Base-by-base conservation (phyloP, 768 basidiomycete genomes). In the Leccinum variicolor region DNA sequence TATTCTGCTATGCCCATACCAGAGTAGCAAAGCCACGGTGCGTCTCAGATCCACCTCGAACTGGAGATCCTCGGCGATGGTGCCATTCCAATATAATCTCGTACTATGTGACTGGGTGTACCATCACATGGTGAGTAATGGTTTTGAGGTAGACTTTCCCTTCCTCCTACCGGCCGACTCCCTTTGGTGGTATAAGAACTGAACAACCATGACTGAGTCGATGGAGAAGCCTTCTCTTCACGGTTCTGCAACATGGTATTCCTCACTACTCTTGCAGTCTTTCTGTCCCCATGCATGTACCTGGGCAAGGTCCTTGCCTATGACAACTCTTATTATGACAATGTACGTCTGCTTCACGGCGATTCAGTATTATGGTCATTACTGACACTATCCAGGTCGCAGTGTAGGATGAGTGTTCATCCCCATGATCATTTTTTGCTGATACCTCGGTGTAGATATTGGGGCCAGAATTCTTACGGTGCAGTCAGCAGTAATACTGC, bases 391-490 rank as follows among this genome's bases (percentile, higher is more conserved):
- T 56, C 13, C 59, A 86, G 85, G 77, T 84, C 43, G 85, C 76
- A 34, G 80, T 85, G 83, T 85, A 72, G 60, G 79, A 46, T 57
- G 43, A 1, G 21, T 52, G 54, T 62, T 31, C 9, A 19, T 26
- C 11, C 3, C 19, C 45, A 51, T 9, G 2, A 41, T 8, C 52
- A 26, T 43, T 41, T 41, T n/a, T 19, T 19, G 9, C 49, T 54
- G 28, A 57, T 47, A 43, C 19, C 26, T 41, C 34, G 21, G 31
- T 50, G 17, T 66, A 86, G 85, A 31, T 88, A 87, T 67, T 89
- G 85, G 85, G 89, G 87, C 57, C 86, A 90, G 69, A 85, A 89
- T 62, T 87, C 87, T 2, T 86, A 87, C 57, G 87, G 87, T 41
- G 87, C 86, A 10, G 75, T 73, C 6, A 76, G 81, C 59, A 66